Conservation (phyloP, 2,329 filamentous ascomycete genomes). For the Biscogniauxia marginata region DNA sequence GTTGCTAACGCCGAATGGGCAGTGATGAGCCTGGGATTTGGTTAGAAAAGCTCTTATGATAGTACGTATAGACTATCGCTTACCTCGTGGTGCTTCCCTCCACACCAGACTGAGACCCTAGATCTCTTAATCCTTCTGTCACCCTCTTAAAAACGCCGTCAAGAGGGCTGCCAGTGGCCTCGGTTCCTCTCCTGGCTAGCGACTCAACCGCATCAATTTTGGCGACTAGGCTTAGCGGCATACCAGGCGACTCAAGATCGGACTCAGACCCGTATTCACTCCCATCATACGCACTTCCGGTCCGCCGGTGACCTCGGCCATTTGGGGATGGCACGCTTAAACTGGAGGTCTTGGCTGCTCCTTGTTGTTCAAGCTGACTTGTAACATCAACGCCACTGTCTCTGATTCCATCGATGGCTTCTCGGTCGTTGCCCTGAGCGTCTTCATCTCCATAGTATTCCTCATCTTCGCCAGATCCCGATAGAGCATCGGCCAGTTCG, state of each 20-base stretch:
- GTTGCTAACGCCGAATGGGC: conserved; percentile 73
- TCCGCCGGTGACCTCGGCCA: conserved; percentile 49
- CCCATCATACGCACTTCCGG: conserved; percentile 64
- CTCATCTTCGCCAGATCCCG: conserved; percentile 61
- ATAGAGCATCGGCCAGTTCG: conserved; percentile 73
- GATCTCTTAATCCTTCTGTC: conserved; percentile 66
- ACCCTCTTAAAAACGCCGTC: conserved; percentile 69
- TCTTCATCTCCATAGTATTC: conserved; percentile 47
- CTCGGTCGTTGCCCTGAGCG: conserved; percentile 20
- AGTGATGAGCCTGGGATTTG: conserved; percentile 62
- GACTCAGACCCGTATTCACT: conserved; percentile 73
- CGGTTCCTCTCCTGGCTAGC: conserved; percentile 63
- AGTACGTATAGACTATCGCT: conserved; percentile 21
- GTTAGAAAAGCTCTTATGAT: conserved; percentile 2
- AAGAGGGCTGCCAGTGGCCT: conserved; percentile 61
- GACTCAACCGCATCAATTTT: conserved; percentile 73
- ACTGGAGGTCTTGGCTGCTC: conserved; percentile 37
- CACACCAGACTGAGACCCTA: conserved; percentile 71
- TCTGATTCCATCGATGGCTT: conserved; percentile 32
- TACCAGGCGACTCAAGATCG: conserved; percentile 66
- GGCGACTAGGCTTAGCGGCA: conserved; percentile 64
- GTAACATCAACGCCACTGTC: conserved; percentile 45
- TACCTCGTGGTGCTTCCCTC: conserved; percentile 72
- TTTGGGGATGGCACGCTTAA: conserved; percentile 44
- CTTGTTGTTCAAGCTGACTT: conserved; percentile 30